A percentile compares a stretch with the other conserved stretches of the same genome.
phyloP scores from a whole-genome alignment of 176 grass and related monocot genomes.

The Juncus inflexus region DNA sequence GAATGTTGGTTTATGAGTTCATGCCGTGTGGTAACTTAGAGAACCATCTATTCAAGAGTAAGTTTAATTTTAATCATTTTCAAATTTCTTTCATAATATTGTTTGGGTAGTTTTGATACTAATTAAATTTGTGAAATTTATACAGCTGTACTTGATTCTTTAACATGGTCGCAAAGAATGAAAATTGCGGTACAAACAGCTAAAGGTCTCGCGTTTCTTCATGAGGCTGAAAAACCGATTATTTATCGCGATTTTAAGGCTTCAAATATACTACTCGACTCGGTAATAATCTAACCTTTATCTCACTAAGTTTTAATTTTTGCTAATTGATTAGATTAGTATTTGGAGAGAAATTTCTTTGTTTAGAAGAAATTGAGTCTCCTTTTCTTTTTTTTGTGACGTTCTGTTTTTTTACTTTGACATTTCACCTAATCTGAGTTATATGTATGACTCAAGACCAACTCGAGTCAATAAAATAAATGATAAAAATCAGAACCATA shows the following conservation, averaged over 20 bases:
- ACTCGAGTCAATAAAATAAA: neutral
- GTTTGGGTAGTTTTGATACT: neutral
- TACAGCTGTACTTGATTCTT: constrained; percentile 43
- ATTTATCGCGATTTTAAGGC: constrained; percentile 98
- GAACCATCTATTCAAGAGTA: constrained; percentile 88
- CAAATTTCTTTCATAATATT: constrained; percentile 1
- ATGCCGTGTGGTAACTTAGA: constrained; percentile 74
- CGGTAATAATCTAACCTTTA: constrained; percentile 30
- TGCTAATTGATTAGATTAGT: constrained; percentile 1
- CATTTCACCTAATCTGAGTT: constrained; percentile 17
- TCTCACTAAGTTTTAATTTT: neutral
- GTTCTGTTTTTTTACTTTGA: constrained; percentile 3
- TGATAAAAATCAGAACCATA: neutral
- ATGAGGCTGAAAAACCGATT: constrained; percentile 63
- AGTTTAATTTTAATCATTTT: neutral
- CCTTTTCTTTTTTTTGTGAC: constrained; percentile 7
- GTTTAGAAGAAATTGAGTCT: constrained; percentile 3
- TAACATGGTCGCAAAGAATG: constrained; percentile 85
- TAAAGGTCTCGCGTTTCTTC: constrained; percentile 82
- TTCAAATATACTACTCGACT: constrained; percentile 88
- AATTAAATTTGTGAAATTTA: neutral
- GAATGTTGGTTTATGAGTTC: constrained; percentile 98
- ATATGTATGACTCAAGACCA: neutral
- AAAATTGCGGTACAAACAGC: constrained; percentile 90
- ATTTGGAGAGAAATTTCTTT: neutral